These are phyloP conservation scores for Berkeleyomyces basicola DNA, from an alignment of 2,329 filamentous ascomycete species.

Conservation along the genomic window DNA sequence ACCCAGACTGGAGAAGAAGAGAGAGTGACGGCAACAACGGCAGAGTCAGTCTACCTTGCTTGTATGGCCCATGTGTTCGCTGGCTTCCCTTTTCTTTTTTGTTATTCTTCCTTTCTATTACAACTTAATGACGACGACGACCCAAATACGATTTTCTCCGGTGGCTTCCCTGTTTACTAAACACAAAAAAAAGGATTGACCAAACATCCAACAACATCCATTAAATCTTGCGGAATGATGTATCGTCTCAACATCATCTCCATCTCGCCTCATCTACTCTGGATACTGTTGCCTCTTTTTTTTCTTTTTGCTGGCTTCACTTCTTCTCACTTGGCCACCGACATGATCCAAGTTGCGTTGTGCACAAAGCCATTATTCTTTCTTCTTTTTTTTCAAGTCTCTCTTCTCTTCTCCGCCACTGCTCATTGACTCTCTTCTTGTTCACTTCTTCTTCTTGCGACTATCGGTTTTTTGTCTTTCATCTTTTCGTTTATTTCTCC, in stretches of 20 bases:
- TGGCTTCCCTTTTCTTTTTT: conserved; percentile 21
- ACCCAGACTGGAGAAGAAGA: too few relatives aligned
- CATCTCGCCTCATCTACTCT: not conserved
- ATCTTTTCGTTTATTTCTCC: not conserved
- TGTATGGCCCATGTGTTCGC: not conserved
- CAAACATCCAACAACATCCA: not conserved
- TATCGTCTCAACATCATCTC: not conserved
- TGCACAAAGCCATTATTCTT: not conserved
- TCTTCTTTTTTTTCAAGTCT: not conserved
- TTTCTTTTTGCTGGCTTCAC: not conserved
- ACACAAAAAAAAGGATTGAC: not conserved
- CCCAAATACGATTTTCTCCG: not conserved
- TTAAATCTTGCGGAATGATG: not conserved
- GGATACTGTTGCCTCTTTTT: not conserved
- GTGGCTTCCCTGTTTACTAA: not conserved
- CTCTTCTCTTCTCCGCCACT: not conserved
- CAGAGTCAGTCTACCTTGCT: not conserved
- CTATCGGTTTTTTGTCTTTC: not conserved
- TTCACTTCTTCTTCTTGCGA: not conserved
- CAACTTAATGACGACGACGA: conserved; percentile 2
- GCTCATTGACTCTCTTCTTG: not conserved
- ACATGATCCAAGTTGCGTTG: too few relatives aligned
- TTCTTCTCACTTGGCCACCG: not conserved
- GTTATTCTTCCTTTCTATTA: not conserved
- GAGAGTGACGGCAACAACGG: not conserved